Conservation (phyloP, 1,284 basidiomycete genomes). For the Cerrena zonata region DNA sequence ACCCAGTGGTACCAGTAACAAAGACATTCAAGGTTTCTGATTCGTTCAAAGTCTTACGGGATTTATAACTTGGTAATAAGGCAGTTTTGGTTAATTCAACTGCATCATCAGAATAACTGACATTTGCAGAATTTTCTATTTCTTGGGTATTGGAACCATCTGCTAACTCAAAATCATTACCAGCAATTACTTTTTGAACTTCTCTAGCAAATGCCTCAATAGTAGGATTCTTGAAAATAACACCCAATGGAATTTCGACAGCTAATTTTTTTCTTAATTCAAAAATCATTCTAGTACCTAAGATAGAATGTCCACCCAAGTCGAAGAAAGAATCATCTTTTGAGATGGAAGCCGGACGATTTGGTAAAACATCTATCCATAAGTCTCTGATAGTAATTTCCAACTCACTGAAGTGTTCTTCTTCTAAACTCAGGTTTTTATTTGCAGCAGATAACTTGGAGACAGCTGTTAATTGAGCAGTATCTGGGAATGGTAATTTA, state of each 20-base stretch:
- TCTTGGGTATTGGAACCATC: conserved; percentile 26
- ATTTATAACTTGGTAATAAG: conserved; percentile 28
- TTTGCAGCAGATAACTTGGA: conserved; percentile 23
- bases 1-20: conserved; percentile 95
- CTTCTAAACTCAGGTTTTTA: conserved; percentile 31
- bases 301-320: conserved; percentile 95
- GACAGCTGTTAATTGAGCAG: conserved; percentile 62
- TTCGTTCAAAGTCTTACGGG: too few relatives aligned
- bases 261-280: conserved; percentile 92
- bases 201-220: conserved; percentile 76
- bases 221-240: conserved; percentile 91
- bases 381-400: conserved; percentile 78
- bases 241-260: conserved; percentile 86
- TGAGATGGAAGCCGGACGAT: conserved; percentile 73
- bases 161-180: conserved; percentile 67
- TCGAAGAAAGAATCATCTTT: conserved; percentile 97
- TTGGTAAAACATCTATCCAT: conserved; percentile 83
- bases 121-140: too few relatives aligned
- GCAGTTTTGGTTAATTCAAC: conserved; percentile 48
- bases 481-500: conserved; percentile 97
- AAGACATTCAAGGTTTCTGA: conserved; percentile 77
- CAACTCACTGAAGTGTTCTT: conserved; percentile 54
- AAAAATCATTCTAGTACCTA: conserved; percentile 95
- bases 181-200: conserved; percentile 69
- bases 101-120: too few relatives aligned